Conservation (phyloP, 1,139 yeast genomes). For the Schwanniomyces etchellsii region DNA sequence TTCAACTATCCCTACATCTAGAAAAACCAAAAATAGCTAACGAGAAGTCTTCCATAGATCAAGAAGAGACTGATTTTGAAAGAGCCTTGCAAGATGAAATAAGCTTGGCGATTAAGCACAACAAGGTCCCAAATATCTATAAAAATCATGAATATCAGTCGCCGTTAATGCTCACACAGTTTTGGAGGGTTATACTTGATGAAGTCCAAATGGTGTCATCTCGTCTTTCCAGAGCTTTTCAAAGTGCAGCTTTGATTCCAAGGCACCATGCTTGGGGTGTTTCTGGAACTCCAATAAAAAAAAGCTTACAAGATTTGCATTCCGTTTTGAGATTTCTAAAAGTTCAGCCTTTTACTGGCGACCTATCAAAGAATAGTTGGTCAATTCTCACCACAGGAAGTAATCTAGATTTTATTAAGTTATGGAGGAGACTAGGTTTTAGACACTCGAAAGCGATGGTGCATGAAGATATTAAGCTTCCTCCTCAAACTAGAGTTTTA, state of each 20-base stretch:
- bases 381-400: conserved; percentile 14
- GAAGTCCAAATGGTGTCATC: conserved; percentile 92
- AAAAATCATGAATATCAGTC: conserved; percentile 55
- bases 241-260: conserved; percentile 74
- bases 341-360: conserved; percentile 54
- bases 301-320: conserved; percentile 58
- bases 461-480: conserved; percentile 66
- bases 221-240: conserved; percentile 69
- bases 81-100: conserved; percentile 34
- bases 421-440: conserved; percentile 50
- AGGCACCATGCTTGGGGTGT: conserved; percentile 94
- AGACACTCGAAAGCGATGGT: conserved; percentile 87
- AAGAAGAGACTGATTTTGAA: conserved; percentile 29
- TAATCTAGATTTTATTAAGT: conserved; percentile 33
- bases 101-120: conserved; percentile 26
- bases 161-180: conserved; percentile 78
- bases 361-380: conserved; percentile 38
- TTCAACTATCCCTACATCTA: conserved; percentile 22
- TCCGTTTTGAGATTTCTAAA: conserved; percentile 67
- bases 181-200: conserved; percentile 85
- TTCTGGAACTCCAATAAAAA: conserved; percentile 86
- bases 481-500: conserved; percentile 67
- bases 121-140: conserved; percentile 19
- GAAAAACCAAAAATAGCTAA: conserved; percentile 28
- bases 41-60: conserved; percentile 14